Base-by-base conservation (phyloP, 352 stramenopile genomes). In the Phytophthora agathidicida region DNA sequence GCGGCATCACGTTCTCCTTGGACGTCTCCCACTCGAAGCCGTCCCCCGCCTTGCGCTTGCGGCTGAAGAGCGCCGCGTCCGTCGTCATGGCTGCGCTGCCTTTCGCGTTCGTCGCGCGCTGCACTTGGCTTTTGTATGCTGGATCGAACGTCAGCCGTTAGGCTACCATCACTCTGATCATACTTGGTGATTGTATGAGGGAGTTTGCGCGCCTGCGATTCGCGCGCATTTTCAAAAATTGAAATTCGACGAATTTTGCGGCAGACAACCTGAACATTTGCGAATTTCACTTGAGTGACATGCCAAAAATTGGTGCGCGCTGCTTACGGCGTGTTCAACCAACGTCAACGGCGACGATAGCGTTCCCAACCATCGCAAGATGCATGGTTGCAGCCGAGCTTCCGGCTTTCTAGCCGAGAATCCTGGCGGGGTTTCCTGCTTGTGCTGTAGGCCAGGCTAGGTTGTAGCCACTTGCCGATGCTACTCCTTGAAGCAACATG, bases 1-100 rank as follows among this genome's bases (percentile, higher is more conserved):
- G 65, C 35, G 86, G 86, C 73, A 92, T 77, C n/a, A 96, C 83
- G 58, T 96, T 96, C 63, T 96, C 86, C 56, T 96, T 96, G 27
- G 83, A 85, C 59, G 69, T 77, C 64, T 96, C 86, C 86, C 86
- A 96, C 70, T 86, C 79, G 57, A 92, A 95, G 35, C 75, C 73
- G 44, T 77, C 64, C n/a, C n/a, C n/a, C 9, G 42, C 35, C 41
- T 69, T 71, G 50, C 72, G 72, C 68, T 81, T 81, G 16, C 52
- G 60, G 22, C 38, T 53, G 20, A 35, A 51, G 26, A 22, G 7
- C 16, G 9, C 33, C 4, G 16, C 31, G 16, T 59, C 39, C 2
- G 5, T 32, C 19, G 48, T 39, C n/a, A 22, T 8, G 28, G 31
- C 37, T 49, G 44, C 42, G n/a, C 65, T 67, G 51, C 61, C 42